Base-by-base conservation (phyloP, 805 yeast genomes). In the Torulaspora indica region DNA sequence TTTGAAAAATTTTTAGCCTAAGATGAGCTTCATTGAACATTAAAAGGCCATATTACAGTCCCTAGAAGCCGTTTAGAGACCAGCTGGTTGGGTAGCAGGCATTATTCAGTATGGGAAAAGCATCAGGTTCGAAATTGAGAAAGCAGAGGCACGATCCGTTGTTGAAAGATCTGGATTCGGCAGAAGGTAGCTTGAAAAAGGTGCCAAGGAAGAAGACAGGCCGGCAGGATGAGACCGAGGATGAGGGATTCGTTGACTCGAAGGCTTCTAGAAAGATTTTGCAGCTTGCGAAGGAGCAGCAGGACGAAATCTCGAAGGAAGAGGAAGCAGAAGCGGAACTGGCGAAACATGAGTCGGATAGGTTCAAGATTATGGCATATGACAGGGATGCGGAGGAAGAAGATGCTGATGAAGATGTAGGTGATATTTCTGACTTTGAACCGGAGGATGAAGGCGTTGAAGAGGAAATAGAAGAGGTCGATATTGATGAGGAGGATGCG, bases 201-300 rank as follows among this genome's bases (percentile, higher is more conserved):
- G 49, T 61, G 12, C 61, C 62, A 39, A 48, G 53, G 24, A 62
- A 60, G 47, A 62, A 65, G 35, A 55, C 58, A 24, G 52, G 56
- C 12, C 60, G 67, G 31, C 66, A 69, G 17, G 62, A 68, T 30
- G 70, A 67, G 42, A 71, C 64, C 23, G 70, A 61, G 10, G 68
- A 63, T 13, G 89, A 81, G 37, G 80, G 75, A 35, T 82, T 69
- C 54, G 73, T 93, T 31, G 96, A 91, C 69, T 85, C 97, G 14
- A 72, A 79, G 14, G 70, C 87, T 24, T 86, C 97, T 1, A 75
- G 95, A 65, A 87, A 79, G 67, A 90, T 93, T 64, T 72, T 93
- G 53, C 86, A 85, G 62, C 73, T 93, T 49, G 99, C 98, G 14
- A 81, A 77, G 55, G 91, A 85, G 57, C 99, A 93, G 69, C 96